These are phyloP conservation scores for Dactylis glomerata DNA, from an alignment of 176 grass and related monocot genomes.

Conservation along the genomic window DNA sequence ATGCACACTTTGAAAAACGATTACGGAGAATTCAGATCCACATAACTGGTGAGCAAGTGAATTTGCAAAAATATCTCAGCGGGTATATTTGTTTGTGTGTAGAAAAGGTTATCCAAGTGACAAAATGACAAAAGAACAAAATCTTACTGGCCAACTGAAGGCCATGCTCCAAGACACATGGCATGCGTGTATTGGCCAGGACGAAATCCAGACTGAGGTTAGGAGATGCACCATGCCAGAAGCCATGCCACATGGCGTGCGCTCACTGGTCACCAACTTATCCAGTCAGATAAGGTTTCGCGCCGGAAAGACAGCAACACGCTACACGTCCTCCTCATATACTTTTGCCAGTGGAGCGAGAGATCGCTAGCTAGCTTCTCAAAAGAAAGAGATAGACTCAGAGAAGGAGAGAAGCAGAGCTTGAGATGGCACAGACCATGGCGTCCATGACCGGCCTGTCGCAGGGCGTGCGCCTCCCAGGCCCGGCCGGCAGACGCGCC, in stretches of 20 bases:
- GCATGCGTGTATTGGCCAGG: not conserved
- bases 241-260: constrained; percentile 28
- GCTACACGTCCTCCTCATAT: constrained; percentile 39
- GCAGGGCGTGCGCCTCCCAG: constrained; percentile 46
- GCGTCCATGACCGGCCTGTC: constrained; percentile 92
- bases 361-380: constrained; percentile 12
- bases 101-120: not conserved
- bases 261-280: constrained; percentile 56
- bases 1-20: not conserved
- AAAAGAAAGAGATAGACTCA: not conserved
- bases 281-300: constrained; percentile 68
- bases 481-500: constrained; percentile 16
- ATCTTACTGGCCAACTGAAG: constrained; percentile 9
- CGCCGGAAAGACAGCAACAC: not conserved
- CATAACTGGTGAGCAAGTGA: not conserved
- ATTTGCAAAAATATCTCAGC: not conserved
- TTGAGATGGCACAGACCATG: constrained; percentile 83
- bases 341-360: constrained; percentile 21
- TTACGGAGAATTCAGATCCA: not conserved
- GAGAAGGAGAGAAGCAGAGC: not conserved
- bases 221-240: not conserved
- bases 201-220: constrained; percentile 39
- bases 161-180: constrained; percentile 29
- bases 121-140: not conserved
- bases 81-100: not conserved